A percentile compares a stretch with the other conserved stretches of the same genome.
phyloP scores from a whole-genome alignment of 2,329 filamentous ascomycete genomes.

The Apiospora malaysiana region DNA sequence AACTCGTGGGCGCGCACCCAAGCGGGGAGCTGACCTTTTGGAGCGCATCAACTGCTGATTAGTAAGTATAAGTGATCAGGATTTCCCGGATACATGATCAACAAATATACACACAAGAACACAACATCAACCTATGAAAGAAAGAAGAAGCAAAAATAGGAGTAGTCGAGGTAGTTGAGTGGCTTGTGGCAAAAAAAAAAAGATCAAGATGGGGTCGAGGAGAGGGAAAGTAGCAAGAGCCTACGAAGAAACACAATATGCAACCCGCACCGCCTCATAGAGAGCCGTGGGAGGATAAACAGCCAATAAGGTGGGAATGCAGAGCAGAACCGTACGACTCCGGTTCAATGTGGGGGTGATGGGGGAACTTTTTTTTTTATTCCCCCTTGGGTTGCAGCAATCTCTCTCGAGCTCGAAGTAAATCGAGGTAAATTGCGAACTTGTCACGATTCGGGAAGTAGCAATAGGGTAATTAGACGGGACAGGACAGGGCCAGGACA shows the following conservation, averaged over 20 bases:
- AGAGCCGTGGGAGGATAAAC: constrained; percentile 16
- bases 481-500: not conserved
- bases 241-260: constrained; percentile 21
- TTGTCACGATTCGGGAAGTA: constrained; percentile 17
- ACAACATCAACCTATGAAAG: constrained; percentile 17
- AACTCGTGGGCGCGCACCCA: constrained; percentile 26
- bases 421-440: constrained; percentile 25
- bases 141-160: constrained; percentile 27
- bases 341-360: constrained; percentile 23
- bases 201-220: constrained; percentile 3
- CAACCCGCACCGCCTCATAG: constrained; percentile 25
- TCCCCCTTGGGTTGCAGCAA: constrained; percentile 21
- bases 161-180: constrained; percentile 5
- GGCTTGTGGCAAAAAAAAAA: not conserved
- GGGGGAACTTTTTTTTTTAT: constrained; percentile 25
- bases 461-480: not conserved
- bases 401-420: constrained; percentile 22
- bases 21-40: constrained; percentile 27
- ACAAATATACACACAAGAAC: constrained; percentile 17
- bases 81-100: constrained; percentile 25
- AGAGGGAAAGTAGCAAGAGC: constrained; percentile 22
- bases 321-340: constrained; percentile 23
- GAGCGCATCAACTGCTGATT: constrained; percentile 40
- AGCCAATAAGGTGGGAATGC: constrained; percentile 15
- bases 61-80: constrained; percentile 15